These are phyloP conservation scores for Phoma herbarum DNA, from an alignment of 2,329 filamentous ascomycete species.

Conservation along the genomic window DNA sequence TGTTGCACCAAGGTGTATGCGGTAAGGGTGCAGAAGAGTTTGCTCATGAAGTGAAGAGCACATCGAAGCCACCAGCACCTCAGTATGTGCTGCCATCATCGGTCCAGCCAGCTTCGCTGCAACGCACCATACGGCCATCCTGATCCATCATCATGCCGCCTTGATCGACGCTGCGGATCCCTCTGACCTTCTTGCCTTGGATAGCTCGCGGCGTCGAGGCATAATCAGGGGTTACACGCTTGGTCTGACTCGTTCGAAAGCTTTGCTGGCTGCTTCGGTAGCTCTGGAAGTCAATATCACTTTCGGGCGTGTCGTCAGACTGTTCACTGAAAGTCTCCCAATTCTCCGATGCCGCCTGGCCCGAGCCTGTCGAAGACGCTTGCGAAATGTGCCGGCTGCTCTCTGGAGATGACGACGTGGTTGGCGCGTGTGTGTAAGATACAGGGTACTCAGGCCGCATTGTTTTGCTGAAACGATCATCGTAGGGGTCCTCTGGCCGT, in stretches of 20 bases:
- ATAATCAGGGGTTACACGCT: conserved; percentile 62
- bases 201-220: conserved; percentile 44
- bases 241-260: conserved; percentile 73
- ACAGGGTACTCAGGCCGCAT: conserved; percentile 39
- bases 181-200: conserved; percentile 50
- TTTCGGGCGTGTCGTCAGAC: conserved; percentile 70
- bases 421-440: conserved; percentile 34
- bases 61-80: conserved; percentile 13
- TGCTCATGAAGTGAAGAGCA: not conserved
- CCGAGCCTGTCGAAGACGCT: conserved; percentile 63
- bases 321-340: conserved; percentile 96
- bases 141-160: conserved; percentile 53
- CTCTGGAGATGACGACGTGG: conserved; percentile 37
- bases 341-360: conserved; percentile 86
- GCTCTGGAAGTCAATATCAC: conserved; percentile 81
- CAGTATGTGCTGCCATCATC: conserved; percentile 56
- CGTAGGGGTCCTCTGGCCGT: conserved; percentile 84
- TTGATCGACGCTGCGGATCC: conserved; percentile 58
- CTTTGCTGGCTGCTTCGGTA: conserved; percentile 77
- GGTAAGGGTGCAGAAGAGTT: not conserved
- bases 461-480: conserved; percentile 54
- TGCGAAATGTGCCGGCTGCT: conserved; percentile 67
- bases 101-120: conserved; percentile 64
- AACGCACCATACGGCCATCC: conserved; percentile 55
- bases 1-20: not conserved